Evolutionary conservation across 169 alveolate species (phyloP).

Genomic region (Eimeria acervulina): DNA sequence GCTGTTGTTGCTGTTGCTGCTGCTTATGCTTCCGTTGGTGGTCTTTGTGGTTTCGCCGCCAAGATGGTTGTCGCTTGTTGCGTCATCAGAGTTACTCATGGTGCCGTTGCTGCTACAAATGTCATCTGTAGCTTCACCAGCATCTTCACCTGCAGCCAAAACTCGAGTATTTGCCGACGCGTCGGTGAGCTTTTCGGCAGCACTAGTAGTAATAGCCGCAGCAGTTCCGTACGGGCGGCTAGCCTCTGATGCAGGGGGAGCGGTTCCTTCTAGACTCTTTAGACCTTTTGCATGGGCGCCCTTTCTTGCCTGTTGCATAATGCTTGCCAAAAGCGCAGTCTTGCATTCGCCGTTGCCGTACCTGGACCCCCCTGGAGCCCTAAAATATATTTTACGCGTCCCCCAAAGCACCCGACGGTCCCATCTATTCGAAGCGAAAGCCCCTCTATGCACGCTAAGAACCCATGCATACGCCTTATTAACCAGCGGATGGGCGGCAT

Average conservation of each 20-base stretch:
- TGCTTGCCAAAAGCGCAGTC: background rate
- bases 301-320: background rate
- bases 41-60: background rate
- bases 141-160: background rate
- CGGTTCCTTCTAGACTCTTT: background rate
- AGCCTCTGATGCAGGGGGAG: background rate
- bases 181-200: background rate
- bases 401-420: background rate
- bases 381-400: background rate
- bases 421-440: background rate
- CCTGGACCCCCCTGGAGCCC: background rate
- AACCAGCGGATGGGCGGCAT: background rate
- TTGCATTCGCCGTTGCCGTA: background rate
- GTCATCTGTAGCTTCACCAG: background rate
- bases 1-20: background rate
- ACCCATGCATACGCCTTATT: background rate
- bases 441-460: background rate
- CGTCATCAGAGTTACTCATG: background rate
- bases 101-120: background rate
- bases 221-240: background rate
- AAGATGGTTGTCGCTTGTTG: background rate
- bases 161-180: background rate
- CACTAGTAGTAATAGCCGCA: background rate
- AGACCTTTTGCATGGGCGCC: background rate
- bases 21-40: background rate